phyloP scores from a whole-genome alignment of 352 stramenopile species.

The Phytophthora sojae region DNA sequence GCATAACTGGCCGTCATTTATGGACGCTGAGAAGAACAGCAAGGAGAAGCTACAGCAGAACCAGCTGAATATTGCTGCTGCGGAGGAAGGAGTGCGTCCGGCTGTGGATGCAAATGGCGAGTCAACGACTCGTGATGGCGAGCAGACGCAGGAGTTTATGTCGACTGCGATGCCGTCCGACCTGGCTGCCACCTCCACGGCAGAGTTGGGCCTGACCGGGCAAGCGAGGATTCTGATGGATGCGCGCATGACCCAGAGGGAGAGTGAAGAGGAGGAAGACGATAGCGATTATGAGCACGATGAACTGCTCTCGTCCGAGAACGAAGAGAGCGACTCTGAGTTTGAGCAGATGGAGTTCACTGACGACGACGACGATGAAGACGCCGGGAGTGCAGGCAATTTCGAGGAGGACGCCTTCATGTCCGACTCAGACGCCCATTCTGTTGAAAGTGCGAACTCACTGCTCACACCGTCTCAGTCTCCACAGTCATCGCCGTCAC shows the following conservation, averaged over 20 bases:
- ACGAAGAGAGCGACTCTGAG: conserved; percentile 77
- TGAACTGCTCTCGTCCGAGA: conserved; percentile 78
- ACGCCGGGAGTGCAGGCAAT: conserved; percentile 21
- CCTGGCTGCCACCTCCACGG: not conserved
- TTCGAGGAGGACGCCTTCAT: conserved; percentile 29
- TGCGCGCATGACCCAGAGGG: conserved; percentile 17
- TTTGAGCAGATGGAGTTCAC: conserved; percentile 82
- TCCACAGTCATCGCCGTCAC: conserved; percentile 17
- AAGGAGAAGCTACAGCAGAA: conserved; percentile 31
- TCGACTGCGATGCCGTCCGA: conserved; percentile 32
- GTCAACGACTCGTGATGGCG: not conserved
- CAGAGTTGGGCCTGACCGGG: conserved; percentile 5
- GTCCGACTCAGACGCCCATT: conserved; percentile 39
- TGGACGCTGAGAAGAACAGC: conserved; percentile 53
- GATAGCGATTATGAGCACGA: conserved; percentile 90
- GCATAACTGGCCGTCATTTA: conserved; percentile 86
- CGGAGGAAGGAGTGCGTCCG: not conserved
- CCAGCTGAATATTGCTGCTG: conserved; percentile 3
- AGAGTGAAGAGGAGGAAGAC: conserved; percentile 62
- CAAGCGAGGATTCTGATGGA: conserved; percentile 21
- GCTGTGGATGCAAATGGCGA: not conserved
- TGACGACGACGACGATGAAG: conserved; percentile 65
- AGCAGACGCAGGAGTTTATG: conserved; percentile 24
- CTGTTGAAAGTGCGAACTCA: conserved; percentile 30
- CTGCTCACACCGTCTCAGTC: conserved; percentile 18